Percentiles rank a stretch among this genome's conserved stretches.
These are phyloP conservation scores for Podaxis pistillaris DNA, from an alignment of 768 basidiomycete genomes.

Conservation along the genomic window DNA sequence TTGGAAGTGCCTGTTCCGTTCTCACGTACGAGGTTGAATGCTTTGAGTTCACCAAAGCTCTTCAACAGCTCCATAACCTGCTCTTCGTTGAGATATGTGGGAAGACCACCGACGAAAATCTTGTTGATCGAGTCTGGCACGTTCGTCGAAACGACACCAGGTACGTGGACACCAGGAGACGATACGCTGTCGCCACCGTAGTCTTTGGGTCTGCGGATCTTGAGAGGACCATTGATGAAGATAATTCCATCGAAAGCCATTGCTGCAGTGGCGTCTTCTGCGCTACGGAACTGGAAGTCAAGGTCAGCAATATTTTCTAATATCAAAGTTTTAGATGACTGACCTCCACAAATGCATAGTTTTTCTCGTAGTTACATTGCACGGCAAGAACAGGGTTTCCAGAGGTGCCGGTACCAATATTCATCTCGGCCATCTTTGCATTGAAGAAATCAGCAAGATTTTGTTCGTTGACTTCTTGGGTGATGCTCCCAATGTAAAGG, in stretches of 20 bases:
- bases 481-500: constrained; percentile 96
- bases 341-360: constrained; percentile 98
- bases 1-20: constrained; percentile 87
- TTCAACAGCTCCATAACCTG: constrained; percentile 98
- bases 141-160: constrained; percentile 94
- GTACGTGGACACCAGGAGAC: constrained; percentile 74
- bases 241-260: constrained; percentile 98
- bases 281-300: constrained; percentile 83
- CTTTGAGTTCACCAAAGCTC: constrained; percentile 95
- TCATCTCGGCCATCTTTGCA: constrained; percentile 90
- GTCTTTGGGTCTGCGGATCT: constrained; percentile 97
- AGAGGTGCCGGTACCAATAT: constrained; percentile 76
- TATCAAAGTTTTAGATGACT: not conserved
- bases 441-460: constrained; percentile 95
- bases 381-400: constrained; percentile 92
- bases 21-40: constrained; percentile 97
- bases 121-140: constrained; percentile 98
- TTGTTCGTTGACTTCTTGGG: constrained; percentile 90
- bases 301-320: constrained; percentile 12
- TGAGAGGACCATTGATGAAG: constrained; percentile 92
- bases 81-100: constrained; percentile 94
- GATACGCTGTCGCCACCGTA: constrained; percentile 80
- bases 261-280: constrained; percentile 94
- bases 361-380: constrained; percentile 98
- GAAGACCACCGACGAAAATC: constrained; percentile 94